These are phyloP conservation scores for Ceriops zippeliana DNA, from an alignment of 345 rosid genomes.

Conservation along the genomic window DNA sequence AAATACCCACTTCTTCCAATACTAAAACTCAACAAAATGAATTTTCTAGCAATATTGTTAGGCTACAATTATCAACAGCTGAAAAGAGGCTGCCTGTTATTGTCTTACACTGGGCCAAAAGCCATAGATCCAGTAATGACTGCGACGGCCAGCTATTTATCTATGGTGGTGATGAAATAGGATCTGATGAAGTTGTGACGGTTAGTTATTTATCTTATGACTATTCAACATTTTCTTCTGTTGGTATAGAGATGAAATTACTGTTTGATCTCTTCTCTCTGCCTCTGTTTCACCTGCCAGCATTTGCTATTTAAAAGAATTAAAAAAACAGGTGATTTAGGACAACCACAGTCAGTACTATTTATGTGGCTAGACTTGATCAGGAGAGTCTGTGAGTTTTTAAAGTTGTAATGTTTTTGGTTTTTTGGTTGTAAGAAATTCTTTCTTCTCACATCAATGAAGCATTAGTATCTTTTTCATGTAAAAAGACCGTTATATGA, in stretches of 20 bases:
- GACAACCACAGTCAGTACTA: too few relatives aligned
- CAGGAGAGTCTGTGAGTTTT: too few relatives aligned
- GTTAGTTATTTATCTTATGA: constrained; percentile 35
- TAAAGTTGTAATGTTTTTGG: too few relatives aligned
- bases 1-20: constrained; percentile 36
- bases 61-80: constrained; percentile 65
- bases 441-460: too few relatives aligned
- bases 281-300: too few relatives aligned
- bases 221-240: not conserved
- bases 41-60: constrained; percentile 48
- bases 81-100: constrained; percentile 77
- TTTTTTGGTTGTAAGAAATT: too few relatives aligned
- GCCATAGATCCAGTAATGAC: constrained; percentile 39
- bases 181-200: constrained; percentile 78
- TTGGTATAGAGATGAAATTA: not conserved
- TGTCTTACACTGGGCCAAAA: constrained; percentile 59
- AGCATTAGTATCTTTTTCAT: too few relatives aligned
- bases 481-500: too few relatives aligned
- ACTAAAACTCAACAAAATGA: constrained; percentile 36
- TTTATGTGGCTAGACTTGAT: too few relatives aligned
- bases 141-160: constrained; percentile 65
- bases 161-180: constrained; percentile 82
- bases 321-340: too few relatives aligned
- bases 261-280: too few relatives aligned
- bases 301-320: too few relatives aligned